phyloP scores from a whole-genome alignment of 192 early-diverging fungal species.

The Coemansia furcata region DNA sequence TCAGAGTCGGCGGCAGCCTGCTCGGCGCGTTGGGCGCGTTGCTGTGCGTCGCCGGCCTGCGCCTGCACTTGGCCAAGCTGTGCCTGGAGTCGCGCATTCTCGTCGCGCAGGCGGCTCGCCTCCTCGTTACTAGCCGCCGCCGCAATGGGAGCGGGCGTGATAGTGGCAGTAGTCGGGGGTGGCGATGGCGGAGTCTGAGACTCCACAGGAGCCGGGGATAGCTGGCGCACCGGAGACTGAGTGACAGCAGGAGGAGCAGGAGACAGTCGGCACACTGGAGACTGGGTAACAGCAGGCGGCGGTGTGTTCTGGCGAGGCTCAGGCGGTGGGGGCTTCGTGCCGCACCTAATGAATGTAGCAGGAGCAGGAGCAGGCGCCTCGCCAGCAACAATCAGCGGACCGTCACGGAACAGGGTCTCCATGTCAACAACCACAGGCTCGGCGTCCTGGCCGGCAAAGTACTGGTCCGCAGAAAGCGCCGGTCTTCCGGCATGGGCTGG shows the following conservation, averaged over 20 bases:
- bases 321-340: neutral
- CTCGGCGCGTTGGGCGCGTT: constrained; percentile 11
- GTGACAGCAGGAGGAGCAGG: constrained; percentile 1
- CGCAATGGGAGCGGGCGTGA: constrained; percentile 7
- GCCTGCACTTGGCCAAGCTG: constrained; percentile 24
- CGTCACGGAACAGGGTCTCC: constrained; percentile 27
- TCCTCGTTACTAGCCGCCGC: constrained; percentile 54
- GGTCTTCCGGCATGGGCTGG: constrained; percentile 77
- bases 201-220: neutral
- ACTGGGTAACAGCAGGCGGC: constrained; percentile 3
- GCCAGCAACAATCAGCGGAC: constrained; percentile 31
- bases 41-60: constrained; percentile 16
- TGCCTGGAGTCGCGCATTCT: constrained; percentile 55
- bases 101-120: constrained; percentile 75
- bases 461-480: constrained; percentile 87
- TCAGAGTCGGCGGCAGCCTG: constrained; percentile 12
- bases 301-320: neutral
- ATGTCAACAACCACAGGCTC: constrained; percentile 61
- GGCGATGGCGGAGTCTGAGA: neutral
- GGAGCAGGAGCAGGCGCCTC: neutral
- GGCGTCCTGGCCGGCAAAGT: constrained; percentile 81
- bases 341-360: neutral
- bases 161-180: constrained; percentile 5
- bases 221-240: too few species aligned
- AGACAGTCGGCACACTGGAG: neutral